Base-by-base conservation (phyloP, 345 rosid genomes). In the Erodium maritimum region DNA sequence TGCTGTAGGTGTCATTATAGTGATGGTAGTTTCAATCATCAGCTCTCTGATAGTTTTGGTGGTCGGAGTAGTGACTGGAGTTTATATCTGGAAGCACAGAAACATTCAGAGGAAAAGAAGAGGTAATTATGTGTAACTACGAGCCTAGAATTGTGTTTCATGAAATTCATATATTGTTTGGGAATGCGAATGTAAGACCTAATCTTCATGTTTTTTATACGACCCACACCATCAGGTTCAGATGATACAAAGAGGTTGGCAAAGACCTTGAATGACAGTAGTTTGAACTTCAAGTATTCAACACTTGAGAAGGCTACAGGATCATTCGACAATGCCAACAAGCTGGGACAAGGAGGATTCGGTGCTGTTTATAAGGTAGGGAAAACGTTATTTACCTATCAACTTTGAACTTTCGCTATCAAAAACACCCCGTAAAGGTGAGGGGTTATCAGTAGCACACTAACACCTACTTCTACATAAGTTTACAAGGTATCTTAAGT, bases 331-430 rank as follows among this genome's bases (percentile, higher is more conserved):
- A 63, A 53, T 0, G 77, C 67, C 13, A 88, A 91, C 76, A 88
- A 88, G 79, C 93, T 88, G 23, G 98, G 98, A 57, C 98, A 91
- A 66, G 98, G 98, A 53, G 99, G 95, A 42, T 88, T 84, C 56
- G 99, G 98, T 57, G 81, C 94, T 57, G 98, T 91, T 37, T 88
- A 91, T 68, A 88, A 91, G 90, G 98, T 85, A 65, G 51, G 29
- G n/a, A n/a, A n/a, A n/a, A n/a, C n/a, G n/a, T n/a, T n/a, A n/a
- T n/a, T n/a, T n/a, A n/a, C n/a, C n/a, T n/a, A n/a, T n/a, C n/a
- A n/a, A n/a, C n/a, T n/a, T n/a, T n/a, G n/a, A n/a, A n/a, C n/a
- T n/a, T n/a, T n/a, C n/a, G n/a, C n/a, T n/a, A n/a, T n/a, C n/a
- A n/a, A n/a, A n/a, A n/a, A n/a, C n/a, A n/a, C n/a, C n/a, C n/a